These are phyloP conservation scores for Phytophthora brassicae DNA, from an alignment of 352 stramenopile species.

Conservation along the genomic window DNA sequence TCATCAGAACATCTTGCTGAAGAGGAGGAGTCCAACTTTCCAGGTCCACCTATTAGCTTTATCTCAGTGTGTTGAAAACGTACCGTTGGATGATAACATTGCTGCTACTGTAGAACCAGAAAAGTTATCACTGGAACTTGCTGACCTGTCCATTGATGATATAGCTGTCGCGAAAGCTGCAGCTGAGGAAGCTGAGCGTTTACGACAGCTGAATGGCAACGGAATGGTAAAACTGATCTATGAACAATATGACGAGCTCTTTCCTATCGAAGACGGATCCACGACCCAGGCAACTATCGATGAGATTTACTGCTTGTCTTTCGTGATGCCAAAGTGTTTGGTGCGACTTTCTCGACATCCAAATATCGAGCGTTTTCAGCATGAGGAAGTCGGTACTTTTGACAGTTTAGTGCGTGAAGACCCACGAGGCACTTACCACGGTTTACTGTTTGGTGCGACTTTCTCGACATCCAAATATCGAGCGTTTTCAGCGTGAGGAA, in stretches of 20 bases:
- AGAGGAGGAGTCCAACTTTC: background rate
- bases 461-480: slow-evolving; percentile 43
- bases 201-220: slow-evolving; percentile 52
- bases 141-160: slow-evolving; percentile 1
- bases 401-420: slow-evolving; percentile 71
- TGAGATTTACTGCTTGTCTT: slow-evolving; percentile 86
- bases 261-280: slow-evolving; percentile 72
- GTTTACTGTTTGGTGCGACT: slow-evolving; percentile 78
- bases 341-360: slow-evolving; percentile 66
- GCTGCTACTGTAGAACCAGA: background rate
- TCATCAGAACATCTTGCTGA: background rate
- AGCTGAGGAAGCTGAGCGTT: slow-evolving; percentile 32
- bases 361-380: slow-evolving; percentile 51
- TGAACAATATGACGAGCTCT: slow-evolving; percentile 88
- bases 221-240: slow-evolving; percentile 83
- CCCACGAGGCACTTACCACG: slow-evolving; percentile 67
- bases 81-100: background rate
- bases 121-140: background rate
- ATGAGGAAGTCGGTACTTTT: slow-evolving; percentile 48
- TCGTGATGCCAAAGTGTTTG: slow-evolving; percentile 89
- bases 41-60: background rate
- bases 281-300: slow-evolving; percentile 79
- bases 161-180: slow-evolving; percentile 3
- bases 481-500: slow-evolving; percentile 60
- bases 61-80: slow-evolving; percentile 12